Evolutionary conservation across 2,329 filamentous ascomycete genomes (phyloP).

Genomic region (Arachnomyces sp.): DNA sequence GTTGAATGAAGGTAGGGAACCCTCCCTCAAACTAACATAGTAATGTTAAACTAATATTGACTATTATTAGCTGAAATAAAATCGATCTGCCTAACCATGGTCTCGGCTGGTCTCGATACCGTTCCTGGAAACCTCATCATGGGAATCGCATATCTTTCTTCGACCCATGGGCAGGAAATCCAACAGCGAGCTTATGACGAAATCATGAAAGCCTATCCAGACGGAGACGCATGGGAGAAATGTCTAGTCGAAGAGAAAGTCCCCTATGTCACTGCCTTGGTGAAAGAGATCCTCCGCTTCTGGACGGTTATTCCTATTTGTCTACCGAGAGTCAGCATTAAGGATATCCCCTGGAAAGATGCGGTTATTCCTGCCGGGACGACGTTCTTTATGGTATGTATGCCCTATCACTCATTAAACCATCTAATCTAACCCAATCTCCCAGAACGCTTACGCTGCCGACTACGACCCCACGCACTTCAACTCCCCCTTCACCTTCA

Average conservation of each 20-base stretch:
- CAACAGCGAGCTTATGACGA: conserved; percentile 62
- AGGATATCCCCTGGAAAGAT: conserved; percentile 61
- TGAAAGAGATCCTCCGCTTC: conserved; percentile 70
- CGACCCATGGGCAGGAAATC: conserved; percentile 57
- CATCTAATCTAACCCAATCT: conserved; percentile 13
- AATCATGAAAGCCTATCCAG: conserved; percentile 62
- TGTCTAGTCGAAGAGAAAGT: conserved; percentile 67
- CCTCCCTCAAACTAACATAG: conserved; percentile 32
- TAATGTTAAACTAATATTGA: too few relatives aligned
- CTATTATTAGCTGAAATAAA: conserved; percentile 64
- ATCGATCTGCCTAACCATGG: conserved; percentile 74
- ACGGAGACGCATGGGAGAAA: conserved; percentile 66
- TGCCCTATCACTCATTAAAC: conserved; percentile 6
- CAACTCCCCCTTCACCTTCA: conserved; percentile 53
- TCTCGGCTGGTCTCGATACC: conserved; percentile 72
- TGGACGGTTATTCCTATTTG: conserved; percentile 75
- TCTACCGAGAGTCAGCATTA: conserved; percentile 62
- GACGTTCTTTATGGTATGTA: conserved; percentile 64
- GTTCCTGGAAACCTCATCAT: conserved; percentile 72
- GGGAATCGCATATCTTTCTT: conserved; percentile 68
- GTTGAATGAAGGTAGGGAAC: conserved; percentile 51
- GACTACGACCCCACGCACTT: conserved; percentile 65
- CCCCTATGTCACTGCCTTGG: conserved; percentile 66
- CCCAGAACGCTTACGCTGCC: conserved; percentile 63
- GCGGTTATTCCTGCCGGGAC: conserved; percentile 63